These are phyloP conservation scores for Neoboletus brunneissimus DNA, from an alignment of 768 basidiomycete species.

Conservation along the genomic window DNA sequence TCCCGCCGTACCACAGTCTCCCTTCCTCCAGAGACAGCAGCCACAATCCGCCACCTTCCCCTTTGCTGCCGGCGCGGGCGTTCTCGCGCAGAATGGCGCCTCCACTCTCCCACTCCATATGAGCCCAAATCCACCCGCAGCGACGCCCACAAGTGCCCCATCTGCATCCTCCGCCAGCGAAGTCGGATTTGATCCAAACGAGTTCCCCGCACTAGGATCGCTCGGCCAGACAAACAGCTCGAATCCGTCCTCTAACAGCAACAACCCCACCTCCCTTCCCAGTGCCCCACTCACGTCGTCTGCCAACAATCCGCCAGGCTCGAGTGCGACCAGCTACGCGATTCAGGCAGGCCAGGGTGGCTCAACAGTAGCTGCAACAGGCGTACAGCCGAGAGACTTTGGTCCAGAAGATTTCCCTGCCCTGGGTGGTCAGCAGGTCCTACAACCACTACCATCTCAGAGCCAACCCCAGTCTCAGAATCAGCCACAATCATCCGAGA, in stretches of 20 bases:
- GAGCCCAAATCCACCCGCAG: conserved; percentile 43
- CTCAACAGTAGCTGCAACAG: conserved; percentile 12
- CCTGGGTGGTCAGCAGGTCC: conserved; percentile 61
- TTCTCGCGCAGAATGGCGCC: conserved; percentile 54
- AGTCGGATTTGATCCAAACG: conserved; percentile 79
- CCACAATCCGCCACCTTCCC: conserved; percentile 50
- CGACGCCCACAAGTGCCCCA: conserved; percentile 45
- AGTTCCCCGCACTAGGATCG: conserved; percentile 81
- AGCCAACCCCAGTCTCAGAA: conserved; percentile 30
- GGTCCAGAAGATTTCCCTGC: conserved; percentile 92
- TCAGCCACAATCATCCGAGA: conserved; percentile 33
- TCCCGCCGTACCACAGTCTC: conserved; percentile 54
- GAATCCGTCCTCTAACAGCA: conserved; percentile 37
- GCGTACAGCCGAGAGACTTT: conserved; percentile 40
- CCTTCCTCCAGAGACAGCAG: conserved; percentile 60
- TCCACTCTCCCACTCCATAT: conserved; percentile 57
- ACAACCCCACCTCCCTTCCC: conserved; percentile 25
- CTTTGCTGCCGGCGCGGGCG: conserved; percentile 46
- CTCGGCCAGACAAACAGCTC: conserved; percentile 48
- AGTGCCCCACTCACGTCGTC: conserved; percentile 23
- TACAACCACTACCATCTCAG: conserved; percentile 24
- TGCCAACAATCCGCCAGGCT: conserved; percentile 29
- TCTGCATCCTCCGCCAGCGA: conserved; percentile 68
- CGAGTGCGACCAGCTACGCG: conserved; percentile 67
- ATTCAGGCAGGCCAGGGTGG: conserved; percentile 67